Percentiles rank a stretch among this genome's conserved stretches.
phyloP scores from a whole-genome alignment of 1,139 yeast genomes.

The Magnusiomyces paraingens region DNA sequence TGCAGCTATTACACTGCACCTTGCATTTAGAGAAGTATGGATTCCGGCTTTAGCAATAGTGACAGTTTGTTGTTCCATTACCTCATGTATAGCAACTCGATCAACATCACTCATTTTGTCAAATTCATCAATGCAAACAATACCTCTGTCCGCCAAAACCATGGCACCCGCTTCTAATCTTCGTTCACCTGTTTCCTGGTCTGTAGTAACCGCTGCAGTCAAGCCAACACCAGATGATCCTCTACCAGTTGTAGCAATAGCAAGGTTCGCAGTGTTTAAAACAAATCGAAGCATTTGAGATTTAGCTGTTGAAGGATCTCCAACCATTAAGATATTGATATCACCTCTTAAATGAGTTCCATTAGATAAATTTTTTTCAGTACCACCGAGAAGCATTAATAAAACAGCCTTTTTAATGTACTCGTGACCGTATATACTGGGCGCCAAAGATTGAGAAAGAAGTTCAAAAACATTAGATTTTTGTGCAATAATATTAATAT shows the following conservation, averaged over 20 bases:
- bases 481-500: constrained; percentile 72
- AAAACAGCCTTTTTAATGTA: constrained; percentile 86
- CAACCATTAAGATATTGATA: constrained; percentile 91
- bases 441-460: constrained; percentile 83
- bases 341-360: constrained; percentile 99
- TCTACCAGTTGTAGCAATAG: constrained; percentile 97
- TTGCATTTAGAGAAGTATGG: constrained; percentile 91
- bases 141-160: constrained; percentile 97
- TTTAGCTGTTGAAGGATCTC: constrained; percentile 98
- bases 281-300: constrained; percentile 94
- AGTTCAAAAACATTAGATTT: constrained; percentile 67
- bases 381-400: constrained; percentile 88
- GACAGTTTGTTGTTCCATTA: constrained; percentile 98
- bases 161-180: constrained; percentile 98
- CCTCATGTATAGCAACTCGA: constrained; percentile 98
- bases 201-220: constrained; percentile 97
- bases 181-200: constrained; percentile 95
- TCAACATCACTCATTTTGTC: constrained; percentile 97
- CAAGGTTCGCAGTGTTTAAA: constrained; percentile 86
- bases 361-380: constrained; percentile 86
- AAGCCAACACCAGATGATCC: constrained; percentile 99
- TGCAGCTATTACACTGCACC: constrained; percentile 97
- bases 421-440: constrained; percentile 91
- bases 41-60: constrained; percentile 98
- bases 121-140: constrained; percentile 97